Conservation (phyloP, 2,329 filamentous ascomycete species). For the Daldinia sp. region DNA sequence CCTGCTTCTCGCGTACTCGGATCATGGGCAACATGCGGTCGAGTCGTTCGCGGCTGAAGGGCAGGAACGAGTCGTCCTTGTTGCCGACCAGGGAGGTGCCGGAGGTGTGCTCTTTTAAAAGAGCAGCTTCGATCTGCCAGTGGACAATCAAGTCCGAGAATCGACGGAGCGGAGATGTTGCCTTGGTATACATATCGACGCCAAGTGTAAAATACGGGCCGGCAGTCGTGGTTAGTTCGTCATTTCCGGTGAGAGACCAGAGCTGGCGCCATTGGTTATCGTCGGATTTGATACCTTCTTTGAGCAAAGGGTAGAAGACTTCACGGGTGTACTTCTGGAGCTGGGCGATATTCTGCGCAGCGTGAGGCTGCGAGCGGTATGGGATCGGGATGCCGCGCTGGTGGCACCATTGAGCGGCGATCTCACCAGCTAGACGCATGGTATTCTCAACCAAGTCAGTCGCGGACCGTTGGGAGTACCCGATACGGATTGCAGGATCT, state of each 20-base stretch:
- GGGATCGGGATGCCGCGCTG: constrained; percentile 69
- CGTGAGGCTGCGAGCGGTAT: constrained; percentile 65
- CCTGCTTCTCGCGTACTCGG: constrained; percentile 65
- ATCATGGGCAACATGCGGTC: constrained; percentile 62
- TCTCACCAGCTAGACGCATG: constrained; percentile 73
- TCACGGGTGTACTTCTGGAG: constrained; percentile 56
- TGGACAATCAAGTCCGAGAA: constrained; percentile 73
- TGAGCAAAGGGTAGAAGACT: constrained; percentile 56
- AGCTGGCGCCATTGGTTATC: constrained; percentile 51
- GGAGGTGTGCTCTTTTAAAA: constrained; percentile 59
- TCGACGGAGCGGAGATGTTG: constrained; percentile 74
- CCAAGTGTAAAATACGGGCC: constrained; percentile 70
- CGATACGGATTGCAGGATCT: constrained; percentile 65
- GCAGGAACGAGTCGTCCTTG: constrained; percentile 55
- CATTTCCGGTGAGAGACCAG: constrained; percentile 60
- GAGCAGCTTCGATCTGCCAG: constrained; percentile 73
- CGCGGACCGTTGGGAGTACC: constrained; percentile 49
- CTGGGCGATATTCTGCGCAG: constrained; percentile 53
- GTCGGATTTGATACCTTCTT: constrained; percentile 51
- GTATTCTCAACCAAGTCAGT: constrained; percentile 59
- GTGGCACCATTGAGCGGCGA: constrained; percentile 71
- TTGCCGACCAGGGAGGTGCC: constrained; percentile 54
- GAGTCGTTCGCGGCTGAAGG: constrained; percentile 59
- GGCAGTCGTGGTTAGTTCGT: constrained; percentile 65
- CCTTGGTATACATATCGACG: constrained; percentile 70